A percentile compares a stretch with the other conserved stretches of the same genome.
Evolutionary conservation across 192 early-diverging fungal species (phyloP).

Genomic region (Backusella westeae): DNA sequence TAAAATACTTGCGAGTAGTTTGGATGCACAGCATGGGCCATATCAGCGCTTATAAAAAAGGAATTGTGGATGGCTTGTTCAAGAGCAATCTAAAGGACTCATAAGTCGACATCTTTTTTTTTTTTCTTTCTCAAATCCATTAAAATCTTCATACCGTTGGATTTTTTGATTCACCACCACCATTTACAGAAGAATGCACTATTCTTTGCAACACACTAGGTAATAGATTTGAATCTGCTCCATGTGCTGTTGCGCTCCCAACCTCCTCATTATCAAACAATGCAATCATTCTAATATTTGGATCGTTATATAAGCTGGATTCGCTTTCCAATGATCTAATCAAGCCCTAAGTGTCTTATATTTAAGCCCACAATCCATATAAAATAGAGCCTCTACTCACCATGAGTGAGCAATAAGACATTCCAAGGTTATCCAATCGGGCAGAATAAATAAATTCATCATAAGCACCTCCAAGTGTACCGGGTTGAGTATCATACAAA

Average conservation of each 20-base stretch:
- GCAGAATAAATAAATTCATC: constrained; percentile 93
- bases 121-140: not conserved
- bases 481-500: constrained; percentile 89
- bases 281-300: constrained; percentile 78
- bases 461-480: constrained; percentile 83
- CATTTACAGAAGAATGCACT: constrained; percentile 34
- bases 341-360: not conserved
- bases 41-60: constrained; percentile 86
- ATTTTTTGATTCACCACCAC: constrained; percentile 1
- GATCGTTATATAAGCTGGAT: constrained; percentile 54
- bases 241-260: constrained; percentile 88
- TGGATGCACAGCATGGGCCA: constrained; percentile 90
- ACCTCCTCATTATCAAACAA: constrained; percentile 99
- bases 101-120: not conserved
- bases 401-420: constrained; percentile 86
- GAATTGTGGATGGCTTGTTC: constrained; percentile 82
- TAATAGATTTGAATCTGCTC: constrained; percentile 87
- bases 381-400: constrained; percentile 16
- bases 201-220: constrained; percentile 69
- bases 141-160: not conserved
- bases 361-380: too few species aligned
- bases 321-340: constrained; percentile 62
- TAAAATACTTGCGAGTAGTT: constrained; percentile 58
- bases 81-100: constrained; percentile 25
- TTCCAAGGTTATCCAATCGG: constrained; percentile 94